A percentile compares a stretch with the other conserved stretches of the same genome.
These are phyloP conservation scores for Mycogone perniciosa DNA, from an alignment of 2,329 filamentous ascomycete species.

Conservation along the genomic window DNA sequence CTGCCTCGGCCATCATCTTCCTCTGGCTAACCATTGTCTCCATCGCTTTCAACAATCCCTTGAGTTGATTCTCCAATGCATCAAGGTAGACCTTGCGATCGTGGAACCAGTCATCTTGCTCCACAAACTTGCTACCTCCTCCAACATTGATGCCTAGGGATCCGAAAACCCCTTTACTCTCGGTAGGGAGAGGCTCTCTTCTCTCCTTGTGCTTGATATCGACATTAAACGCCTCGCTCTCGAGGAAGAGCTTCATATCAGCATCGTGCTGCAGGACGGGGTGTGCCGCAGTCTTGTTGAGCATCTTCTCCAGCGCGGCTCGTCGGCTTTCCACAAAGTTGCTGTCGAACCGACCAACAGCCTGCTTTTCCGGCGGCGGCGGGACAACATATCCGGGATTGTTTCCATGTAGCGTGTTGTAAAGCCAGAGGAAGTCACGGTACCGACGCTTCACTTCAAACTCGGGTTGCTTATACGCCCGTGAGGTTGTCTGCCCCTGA, in stretches of 20 bases:
- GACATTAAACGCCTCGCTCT: slow-evolving; percentile 92
- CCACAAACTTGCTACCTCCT: slow-evolving; percentile 80
- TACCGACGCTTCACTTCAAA: slow-evolving; percentile 93
- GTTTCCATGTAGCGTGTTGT: slow-evolving; percentile 87
- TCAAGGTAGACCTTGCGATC: slow-evolving; percentile 93
- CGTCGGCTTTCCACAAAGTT: slow-evolving; percentile 94
- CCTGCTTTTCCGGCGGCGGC: slow-evolving; percentile 95
- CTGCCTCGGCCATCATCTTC: slow-evolving; percentile 88
- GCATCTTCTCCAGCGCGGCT: slow-evolving; percentile 90
- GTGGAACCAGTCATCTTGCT: slow-evolving; percentile 99
- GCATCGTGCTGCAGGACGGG: slow-evolving; percentile 86
- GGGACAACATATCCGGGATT: slow-evolving; percentile 94
- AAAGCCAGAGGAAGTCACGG: slow-evolving; percentile 95
- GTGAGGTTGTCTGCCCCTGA: slow-evolving; percentile 70
- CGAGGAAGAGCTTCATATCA: slow-evolving; percentile 92
- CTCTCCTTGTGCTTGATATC: slow-evolving; percentile 98
- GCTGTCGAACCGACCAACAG: slow-evolving; percentile 88
- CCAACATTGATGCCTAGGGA: slow-evolving; percentile 75
- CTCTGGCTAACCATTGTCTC: slow-evolving; percentile 88
- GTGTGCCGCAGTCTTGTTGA: slow-evolving; percentile 90
- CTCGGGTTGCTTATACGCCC: slow-evolving; percentile 86
- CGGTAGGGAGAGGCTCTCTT: slow-evolving; percentile 74
- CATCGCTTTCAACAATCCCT: slow-evolving; percentile 84
- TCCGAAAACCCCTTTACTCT: slow-evolving; percentile 91
- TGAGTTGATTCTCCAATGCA: slow-evolving; percentile 85